phyloP scores from a whole-genome alignment of 305 asterid genomes.

The Ruellia speciosa region DNA sequence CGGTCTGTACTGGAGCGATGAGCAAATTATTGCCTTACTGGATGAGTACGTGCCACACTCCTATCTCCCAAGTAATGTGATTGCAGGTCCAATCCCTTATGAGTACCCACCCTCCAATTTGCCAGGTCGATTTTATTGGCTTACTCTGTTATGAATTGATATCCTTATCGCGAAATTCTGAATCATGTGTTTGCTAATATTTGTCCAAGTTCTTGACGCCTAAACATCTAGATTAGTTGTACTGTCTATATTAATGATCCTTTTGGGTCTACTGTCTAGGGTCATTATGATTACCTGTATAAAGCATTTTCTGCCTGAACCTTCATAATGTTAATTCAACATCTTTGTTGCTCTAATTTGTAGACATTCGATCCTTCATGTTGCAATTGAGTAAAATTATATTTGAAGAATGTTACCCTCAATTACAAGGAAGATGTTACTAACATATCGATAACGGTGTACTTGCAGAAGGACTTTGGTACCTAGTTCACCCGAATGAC shows the following conservation, averaged over 20 bases:
- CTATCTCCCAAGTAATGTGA: constrained; percentile 39
- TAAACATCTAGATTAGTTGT: no score
- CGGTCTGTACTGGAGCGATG: constrained; percentile 28
- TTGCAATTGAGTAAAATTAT: no score
- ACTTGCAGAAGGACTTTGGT: constrained; percentile 50
- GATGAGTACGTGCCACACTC: constrained; percentile 27
- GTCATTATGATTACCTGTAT: no score
- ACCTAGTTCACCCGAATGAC: constrained; percentile 29
- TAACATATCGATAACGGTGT: constrained; percentile 1
- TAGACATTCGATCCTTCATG: no score
- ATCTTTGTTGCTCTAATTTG: no score
- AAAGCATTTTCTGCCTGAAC: no score
- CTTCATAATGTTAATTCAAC: no score
- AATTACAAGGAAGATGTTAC: background rate
- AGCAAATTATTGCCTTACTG: constrained; percentile 30
- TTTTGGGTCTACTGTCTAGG: no score
- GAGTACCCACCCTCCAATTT: constrained; percentile 36
- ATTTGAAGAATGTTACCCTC: no score
- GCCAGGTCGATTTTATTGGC: constrained; percentile 38
- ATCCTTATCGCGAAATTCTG: background rate
- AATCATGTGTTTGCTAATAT: no score
- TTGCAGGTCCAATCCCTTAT: constrained; percentile 38
- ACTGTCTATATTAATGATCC: no score
- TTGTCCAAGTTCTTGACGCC: no score
- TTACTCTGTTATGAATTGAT: background rate